Conservation (phyloP, 768 basidiomycete genomes). For the Serendipita sp. region DNA sequence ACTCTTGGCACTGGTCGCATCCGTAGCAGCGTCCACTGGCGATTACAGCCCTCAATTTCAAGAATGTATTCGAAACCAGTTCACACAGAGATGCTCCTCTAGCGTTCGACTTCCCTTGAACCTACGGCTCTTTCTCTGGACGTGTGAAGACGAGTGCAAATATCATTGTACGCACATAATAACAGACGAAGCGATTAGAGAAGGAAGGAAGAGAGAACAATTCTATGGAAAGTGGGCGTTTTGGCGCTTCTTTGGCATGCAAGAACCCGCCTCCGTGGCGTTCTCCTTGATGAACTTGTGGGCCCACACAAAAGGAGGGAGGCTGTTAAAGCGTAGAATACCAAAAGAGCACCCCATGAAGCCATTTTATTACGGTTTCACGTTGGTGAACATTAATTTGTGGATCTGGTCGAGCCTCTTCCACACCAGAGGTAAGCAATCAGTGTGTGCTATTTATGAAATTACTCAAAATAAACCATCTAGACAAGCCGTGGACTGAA, state of each 20-base stretch:
- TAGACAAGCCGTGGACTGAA: constrained; percentile 72
- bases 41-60: constrained; percentile 40
- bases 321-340: constrained; percentile 29
- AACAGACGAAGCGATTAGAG: constrained; percentile 40
- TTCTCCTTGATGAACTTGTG: constrained; percentile 80
- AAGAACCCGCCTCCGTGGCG: constrained; percentile 82
- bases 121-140: constrained; percentile 64
- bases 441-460: neutral
- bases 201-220: constrained; percentile 35
- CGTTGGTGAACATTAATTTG: constrained; percentile 53
- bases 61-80: constrained; percentile 30
- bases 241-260: constrained; percentile 70
- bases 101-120: constrained; percentile 29
- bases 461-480: neutral
- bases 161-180: constrained; percentile 77
- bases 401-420: constrained; percentile 90
- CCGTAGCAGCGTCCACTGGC: constrained; percentile 37
- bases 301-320: constrained; percentile 49
- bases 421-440: constrained; percentile 66
- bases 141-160: constrained; percentile 73
- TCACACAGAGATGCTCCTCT: constrained; percentile 25
- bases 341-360: constrained; percentile 50
- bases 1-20: neutral
- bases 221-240: constrained; percentile 98
- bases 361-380: constrained; percentile 50